Conservation (phyloP, 1,139 yeast species). For the Spathaspora sp. region DNA sequence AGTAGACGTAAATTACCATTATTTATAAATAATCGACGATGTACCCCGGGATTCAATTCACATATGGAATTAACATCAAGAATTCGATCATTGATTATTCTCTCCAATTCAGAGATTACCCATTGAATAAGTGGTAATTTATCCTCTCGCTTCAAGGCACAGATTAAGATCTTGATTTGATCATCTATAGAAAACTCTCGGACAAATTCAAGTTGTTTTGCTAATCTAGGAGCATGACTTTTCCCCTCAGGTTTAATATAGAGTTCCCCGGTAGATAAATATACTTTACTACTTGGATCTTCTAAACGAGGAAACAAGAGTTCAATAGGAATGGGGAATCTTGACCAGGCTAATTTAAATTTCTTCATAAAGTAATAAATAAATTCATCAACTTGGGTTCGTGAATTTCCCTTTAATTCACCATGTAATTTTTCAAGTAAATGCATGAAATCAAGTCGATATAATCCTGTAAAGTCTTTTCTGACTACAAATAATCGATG, state of each 20-base stretch:
- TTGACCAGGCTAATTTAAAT: slow-evolving; percentile 47
- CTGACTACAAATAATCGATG: slow-evolving; percentile 66
- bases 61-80: slow-evolving; percentile 14
- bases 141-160: slow-evolving; percentile 48
- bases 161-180: slow-evolving; percentile 46
- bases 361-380: slow-evolving; percentile 66
- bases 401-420: slow-evolving; percentile 29
- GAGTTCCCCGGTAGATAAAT: slow-evolving; percentile 53
- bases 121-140: slow-evolving; percentile 42
- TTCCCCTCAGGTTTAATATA: slow-evolving; percentile 22
- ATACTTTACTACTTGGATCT: slow-evolving; percentile 37
- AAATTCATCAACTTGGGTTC: slow-evolving; percentile 66
- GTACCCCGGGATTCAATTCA: slow-evolving; percentile 19
- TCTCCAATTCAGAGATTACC: slow-evolving; percentile 40
- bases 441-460: slow-evolving; percentile 71
- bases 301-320: slow-evolving; percentile 65
- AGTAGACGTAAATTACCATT: slow-evolving; percentile 38
- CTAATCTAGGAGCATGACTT: slow-evolving; percentile 23
- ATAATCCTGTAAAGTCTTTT: slow-evolving; percentile 61
- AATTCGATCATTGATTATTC: slow-evolving; percentile 24
- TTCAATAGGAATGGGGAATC: slow-evolving; percentile 66
- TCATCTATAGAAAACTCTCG: slow-evolving; percentile 34
- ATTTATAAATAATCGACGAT: slow-evolving; percentile 30
- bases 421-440: slow-evolving; percentile 31
- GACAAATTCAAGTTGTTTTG: slow-evolving; percentile 40